Evolutionary conservation across 257 asterid species (phyloP), one percentile per base, ranked within the genome.

Genomic region (Nicotiana tabacum): DNA sequence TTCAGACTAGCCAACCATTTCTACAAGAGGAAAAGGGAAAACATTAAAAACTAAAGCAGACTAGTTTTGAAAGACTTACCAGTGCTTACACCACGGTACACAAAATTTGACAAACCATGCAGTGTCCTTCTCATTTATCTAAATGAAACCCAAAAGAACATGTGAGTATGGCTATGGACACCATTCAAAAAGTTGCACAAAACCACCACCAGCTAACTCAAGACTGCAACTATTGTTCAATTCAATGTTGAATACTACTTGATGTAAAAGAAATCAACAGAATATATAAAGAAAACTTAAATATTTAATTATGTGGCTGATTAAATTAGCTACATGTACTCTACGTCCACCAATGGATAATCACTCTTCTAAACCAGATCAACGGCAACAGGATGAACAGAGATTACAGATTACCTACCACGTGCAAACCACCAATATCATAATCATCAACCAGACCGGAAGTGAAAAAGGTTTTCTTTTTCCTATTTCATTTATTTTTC

Each of bases 71-170:
- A 61, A 69, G 72, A 86, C 35, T 88, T 94, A 96, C 99, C 98
- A 96, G 88, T 96, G 99, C 91, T 94, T 96, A 88, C 99, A 96
- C 99, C 99, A 96, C 16, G 99, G 98, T 81, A 93, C 98, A 86
- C 99, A 96, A 84, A 96, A 96, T 90, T 91, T 90, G 30, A 96
- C 94, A 43, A 96, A 96, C 99, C 99, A 96, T 12, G 97, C 98
- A 2, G 98, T 92, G 66, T 96, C 97, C 85, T 93, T 94, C 92
- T 96, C 99, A 86, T 91, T 94, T 84, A 96, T 95, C 99, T 96
- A 89, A 37, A 82, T 32, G 68, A 83, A 80, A 2, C 24, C 62
- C 87, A 61, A 68, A 84, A 9, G 70, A n/a, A 48, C 21, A 15
- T 69, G 27, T 77, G 35, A 77, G 32, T 55, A 43, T 2, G 32